Conservation (phyloP, 2,329 filamentous ascomycete species). For the Monilinia polystroma region DNA sequence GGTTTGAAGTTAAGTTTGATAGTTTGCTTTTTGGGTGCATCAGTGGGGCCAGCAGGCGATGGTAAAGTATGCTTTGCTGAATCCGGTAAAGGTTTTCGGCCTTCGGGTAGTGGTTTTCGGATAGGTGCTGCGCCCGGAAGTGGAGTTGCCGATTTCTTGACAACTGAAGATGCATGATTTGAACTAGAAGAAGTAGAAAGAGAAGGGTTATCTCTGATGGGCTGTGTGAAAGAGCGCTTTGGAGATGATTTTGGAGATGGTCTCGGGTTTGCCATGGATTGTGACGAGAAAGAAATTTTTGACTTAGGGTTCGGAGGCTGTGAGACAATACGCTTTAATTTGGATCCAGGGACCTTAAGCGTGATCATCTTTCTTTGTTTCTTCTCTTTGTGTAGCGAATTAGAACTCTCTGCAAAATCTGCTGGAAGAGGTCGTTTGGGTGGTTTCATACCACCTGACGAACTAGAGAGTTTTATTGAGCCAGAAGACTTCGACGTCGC, state of each 20-base stretch:
- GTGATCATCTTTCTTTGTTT: constrained; percentile 23
- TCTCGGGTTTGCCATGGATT: constrained; percentile 19
- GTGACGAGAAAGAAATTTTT: constrained; percentile 16
- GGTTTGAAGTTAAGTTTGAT: constrained; percentile 27
- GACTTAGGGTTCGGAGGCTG: constrained; percentile 29
- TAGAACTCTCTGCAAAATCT: constrained; percentile 24
- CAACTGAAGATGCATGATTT: constrained; percentile 17
- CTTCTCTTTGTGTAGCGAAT: constrained; percentile 10
- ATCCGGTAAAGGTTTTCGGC: constrained; percentile 26
- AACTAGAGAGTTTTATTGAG: constrained; percentile 10
- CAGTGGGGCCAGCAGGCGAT: not conserved
- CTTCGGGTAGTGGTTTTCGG: constrained; percentile 31
- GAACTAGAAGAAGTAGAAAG: constrained; percentile 25
- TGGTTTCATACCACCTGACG: constrained; percentile 28
- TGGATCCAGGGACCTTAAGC: constrained; percentile 24
- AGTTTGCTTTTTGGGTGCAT: constrained; percentile 16
- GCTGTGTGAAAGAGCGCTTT: constrained; percentile 27
- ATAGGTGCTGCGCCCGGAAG: not conserved
- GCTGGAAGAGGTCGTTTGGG: constrained; percentile 31
- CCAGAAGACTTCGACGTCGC: not conserved
- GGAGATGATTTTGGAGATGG: constrained; percentile 29
- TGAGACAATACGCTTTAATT: constrained; percentile 30
- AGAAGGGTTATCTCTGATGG: constrained; percentile 24
- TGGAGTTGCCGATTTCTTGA: not conserved
- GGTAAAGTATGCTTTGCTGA: constrained; percentile 11